Evolutionary conservation across 2,329 filamentous ascomycete species (phyloP).

Genomic region (Scedosporium boydii): DNA sequence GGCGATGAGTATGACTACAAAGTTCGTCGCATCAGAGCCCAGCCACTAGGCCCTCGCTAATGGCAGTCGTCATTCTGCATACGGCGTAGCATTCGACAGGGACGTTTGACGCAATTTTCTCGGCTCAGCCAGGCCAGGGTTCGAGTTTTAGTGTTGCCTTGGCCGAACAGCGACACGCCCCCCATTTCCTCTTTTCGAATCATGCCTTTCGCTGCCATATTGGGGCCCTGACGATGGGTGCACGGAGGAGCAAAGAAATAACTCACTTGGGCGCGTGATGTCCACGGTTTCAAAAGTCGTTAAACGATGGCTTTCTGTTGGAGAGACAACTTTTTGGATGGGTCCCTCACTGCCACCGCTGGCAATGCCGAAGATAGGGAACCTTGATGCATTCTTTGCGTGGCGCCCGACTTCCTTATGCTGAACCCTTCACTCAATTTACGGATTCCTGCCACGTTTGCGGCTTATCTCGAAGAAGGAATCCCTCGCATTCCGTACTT

Average conservation of each 20-base stretch:
- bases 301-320: neutral
- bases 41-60: too few relatives aligned
- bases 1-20: too few relatives aligned
- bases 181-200: neutral
- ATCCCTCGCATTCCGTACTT: neutral
- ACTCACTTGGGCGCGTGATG: neutral
- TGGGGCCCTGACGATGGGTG: neutral
- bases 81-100: too few relatives aligned
- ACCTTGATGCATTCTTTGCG: neutral
- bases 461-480: neutral
- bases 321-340: neutral
- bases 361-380: too few relatives aligned
- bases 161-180: neutral
- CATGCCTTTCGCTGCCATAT: neutral
- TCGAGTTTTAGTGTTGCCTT: neutral
- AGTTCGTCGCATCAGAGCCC: too few relatives aligned
- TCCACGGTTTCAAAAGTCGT: neutral
- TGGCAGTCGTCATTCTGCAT: too few relatives aligned
- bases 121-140: neutral
- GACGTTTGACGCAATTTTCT: too few relatives aligned
- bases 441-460: neutral
- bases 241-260: neutral
- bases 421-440: neutral
- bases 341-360: neutral
- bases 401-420: neutral